Conservation (phyloP, 768 basidiomycete genomes). For the Asterophora lycoperdoides region DNA sequence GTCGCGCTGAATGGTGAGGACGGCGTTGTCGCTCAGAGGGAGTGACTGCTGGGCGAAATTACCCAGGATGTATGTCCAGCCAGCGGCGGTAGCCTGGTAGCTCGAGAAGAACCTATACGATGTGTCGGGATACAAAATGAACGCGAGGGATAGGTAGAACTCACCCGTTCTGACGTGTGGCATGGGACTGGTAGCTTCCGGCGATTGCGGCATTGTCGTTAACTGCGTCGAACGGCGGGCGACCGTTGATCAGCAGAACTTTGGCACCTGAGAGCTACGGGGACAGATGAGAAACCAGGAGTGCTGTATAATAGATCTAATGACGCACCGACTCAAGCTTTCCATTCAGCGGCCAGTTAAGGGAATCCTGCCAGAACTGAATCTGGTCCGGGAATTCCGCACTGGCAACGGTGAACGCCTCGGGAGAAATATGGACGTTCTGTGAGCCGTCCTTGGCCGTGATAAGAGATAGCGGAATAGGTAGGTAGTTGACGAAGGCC, state of each 20-base stretch:
- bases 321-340: constrained; percentile 38
- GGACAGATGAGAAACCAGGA: neutral
- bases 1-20: constrained; percentile 42
- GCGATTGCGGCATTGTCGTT: constrained; percentile 47
- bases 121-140: neutral
- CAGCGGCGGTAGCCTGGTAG: constrained; percentile 31
- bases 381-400: constrained; percentile 49
- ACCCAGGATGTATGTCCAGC: constrained; percentile 44
- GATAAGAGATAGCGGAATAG: constrained; percentile 44
- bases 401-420: constrained; percentile 48
- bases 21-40: constrained; percentile 46
- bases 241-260: constrained; percentile 50
- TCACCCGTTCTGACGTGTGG: constrained; percentile 46
- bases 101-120: constrained; percentile 41
- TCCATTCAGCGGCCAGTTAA: constrained; percentile 43
- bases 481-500: constrained; percentile 44
- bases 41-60: constrained; percentile 54
- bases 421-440: constrained; percentile 48
- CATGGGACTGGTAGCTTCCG: constrained; percentile 50
- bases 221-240: constrained; percentile 47
- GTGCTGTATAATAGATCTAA: neutral
- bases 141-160: constrained; percentile 7
- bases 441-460: constrained; percentile 43
- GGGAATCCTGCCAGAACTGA: constrained; percentile 49
- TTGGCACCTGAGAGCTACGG: constrained; percentile 44